Evolutionary conservation across 352 stramenopile genomes (phyloP), one percentile per base, ranked within the genome.

Genomic region (Phytophthora melonis): DNA sequence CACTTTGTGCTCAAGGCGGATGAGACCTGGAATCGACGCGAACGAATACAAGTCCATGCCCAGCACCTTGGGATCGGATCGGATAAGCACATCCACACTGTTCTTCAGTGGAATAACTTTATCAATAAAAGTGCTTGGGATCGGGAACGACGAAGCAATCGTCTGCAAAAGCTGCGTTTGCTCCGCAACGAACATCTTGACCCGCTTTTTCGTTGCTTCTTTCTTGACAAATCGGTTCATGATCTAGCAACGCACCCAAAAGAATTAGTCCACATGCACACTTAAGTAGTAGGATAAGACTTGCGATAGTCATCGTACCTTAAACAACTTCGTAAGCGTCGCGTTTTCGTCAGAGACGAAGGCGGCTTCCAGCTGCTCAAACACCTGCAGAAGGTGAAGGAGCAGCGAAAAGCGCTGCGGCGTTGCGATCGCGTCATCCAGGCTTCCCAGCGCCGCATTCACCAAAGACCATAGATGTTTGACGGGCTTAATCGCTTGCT

Each of bases 1-100:
- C 25, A 93, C 81, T 67, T 93, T 93, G 73, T 93, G 84, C 61
- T 93, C 84, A n/a, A 93, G 73, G 34, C 81, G 75, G 30, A 93
- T 78, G 13, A 90, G 34, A 21, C 58, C 63, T 0, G 75, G 60
- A 9, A 86, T 68, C 1, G 75, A 75, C n/a, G 86, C 81, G 25
- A 93, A 79, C 1, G 83, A 71, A 66, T 91, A 91, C 67, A 93
- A 72, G 47, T 93, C 84, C 21, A 92, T 72, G 9, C 86, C 84
- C 7, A 93, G 69, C 19, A 93, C 81, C 70, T 93, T 93, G 3
- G 84, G 77, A n/a, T 93, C 84, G 0, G 84, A 93, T 13, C 83
- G 81, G 16, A 93, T 77, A 1, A 93, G 71, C 13, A 91, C 56
- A 57, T 93, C 83, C 18, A 93, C 59, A 49, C 81, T 87, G 13